phyloP scores from a whole-genome alignment of 2,329 filamentous ascomycete species.

The Fusarium marasasianum region DNA sequence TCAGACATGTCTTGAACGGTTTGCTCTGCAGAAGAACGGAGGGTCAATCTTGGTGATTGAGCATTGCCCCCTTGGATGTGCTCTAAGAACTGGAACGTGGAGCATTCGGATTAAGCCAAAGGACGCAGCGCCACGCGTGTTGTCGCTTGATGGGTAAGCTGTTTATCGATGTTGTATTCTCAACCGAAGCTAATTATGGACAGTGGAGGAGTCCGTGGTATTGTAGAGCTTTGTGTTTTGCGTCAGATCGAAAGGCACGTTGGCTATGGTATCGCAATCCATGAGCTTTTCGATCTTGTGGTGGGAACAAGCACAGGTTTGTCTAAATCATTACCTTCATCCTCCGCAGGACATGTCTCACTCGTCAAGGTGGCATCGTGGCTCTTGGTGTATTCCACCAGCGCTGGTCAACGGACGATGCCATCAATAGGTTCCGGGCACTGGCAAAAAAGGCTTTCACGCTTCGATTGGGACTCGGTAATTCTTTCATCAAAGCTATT shows the following conservation, averaged over 20 bases:
- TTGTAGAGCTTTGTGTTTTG: constrained; percentile 10
- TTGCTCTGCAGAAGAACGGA: neutral
- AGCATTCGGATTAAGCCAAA: constrained; percentile 20
- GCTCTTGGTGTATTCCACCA: constrained; percentile 16
- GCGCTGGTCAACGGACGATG: neutral
- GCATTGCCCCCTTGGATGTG: constrained; percentile 6
- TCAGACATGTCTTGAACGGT: neutral
- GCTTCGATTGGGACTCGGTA: neutral
- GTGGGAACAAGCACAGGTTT: constrained; percentile 24
- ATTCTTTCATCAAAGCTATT: neutral
- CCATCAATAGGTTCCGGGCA: neutral
- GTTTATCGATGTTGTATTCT: rapidly evolving
- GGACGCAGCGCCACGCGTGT: neutral
- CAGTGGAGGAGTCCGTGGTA: constrained; percentile 16
- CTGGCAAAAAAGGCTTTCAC: constrained; percentile 7
- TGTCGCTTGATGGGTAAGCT: constrained; percentile 10
- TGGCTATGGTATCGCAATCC: neutral
- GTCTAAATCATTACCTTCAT: rapidly evolving
- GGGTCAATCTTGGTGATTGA: neutral
- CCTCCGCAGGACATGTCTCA: rapidly evolving
- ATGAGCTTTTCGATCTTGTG: constrained; percentile 25
- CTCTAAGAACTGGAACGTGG: neutral
- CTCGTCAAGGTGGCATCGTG: constrained; percentile 4
- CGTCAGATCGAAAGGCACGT: neutral
- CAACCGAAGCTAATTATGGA: neutral